Percentiles rank a stretch among this genome's conserved stretches.
phyloP scores from a whole-genome alignment of 139 green algal genomes.

The Tetraselmis striata region DNA sequence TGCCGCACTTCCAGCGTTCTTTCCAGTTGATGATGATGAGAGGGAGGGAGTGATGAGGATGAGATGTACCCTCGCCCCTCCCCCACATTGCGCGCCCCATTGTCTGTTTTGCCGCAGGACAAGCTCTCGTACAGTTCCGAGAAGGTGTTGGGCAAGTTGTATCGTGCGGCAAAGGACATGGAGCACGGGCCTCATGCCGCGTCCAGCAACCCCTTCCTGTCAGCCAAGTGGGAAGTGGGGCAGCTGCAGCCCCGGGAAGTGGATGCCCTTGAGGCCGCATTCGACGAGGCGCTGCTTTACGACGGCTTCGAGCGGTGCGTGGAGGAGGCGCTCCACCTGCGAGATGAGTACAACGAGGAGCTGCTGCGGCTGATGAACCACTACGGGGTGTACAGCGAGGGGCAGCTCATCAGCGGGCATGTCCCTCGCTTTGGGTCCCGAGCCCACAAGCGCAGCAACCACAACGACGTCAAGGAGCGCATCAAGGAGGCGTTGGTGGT shows the following conservation, averaged over 20 bases:
- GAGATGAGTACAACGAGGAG: neutral
- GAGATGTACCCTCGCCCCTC: no score
- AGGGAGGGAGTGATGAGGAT: no score
- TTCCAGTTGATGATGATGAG: no score
- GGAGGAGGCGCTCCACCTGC: neutral
- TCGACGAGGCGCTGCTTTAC: no score
- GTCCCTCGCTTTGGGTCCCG: neutral
- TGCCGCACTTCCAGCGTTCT: no score
- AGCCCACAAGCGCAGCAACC: neutral
- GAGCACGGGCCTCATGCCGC: neutral
- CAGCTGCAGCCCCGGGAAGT: no score
- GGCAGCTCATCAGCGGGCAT: slow-evolving; percentile 5
- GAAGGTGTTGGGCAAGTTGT: neutral
- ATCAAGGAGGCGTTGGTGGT: neutral
- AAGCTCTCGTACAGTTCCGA: neutral
- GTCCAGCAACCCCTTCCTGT: no score
- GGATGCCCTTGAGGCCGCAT: no score
- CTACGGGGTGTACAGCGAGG: slow-evolving; percentile 4
- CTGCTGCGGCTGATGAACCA: slow-evolving; percentile 8
- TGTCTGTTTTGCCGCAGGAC: no score
- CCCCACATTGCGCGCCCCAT: no score
- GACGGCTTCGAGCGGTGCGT: no score
- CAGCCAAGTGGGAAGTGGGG: no score
- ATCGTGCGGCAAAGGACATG: neutral
- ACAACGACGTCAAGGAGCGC: neutral